A percentile compares a stretch with the other conserved stretches of the same genome.
phyloP scores from a whole-genome alignment of 1,284 basidiomycete species.

The Veloboletus limbatus region DNA sequence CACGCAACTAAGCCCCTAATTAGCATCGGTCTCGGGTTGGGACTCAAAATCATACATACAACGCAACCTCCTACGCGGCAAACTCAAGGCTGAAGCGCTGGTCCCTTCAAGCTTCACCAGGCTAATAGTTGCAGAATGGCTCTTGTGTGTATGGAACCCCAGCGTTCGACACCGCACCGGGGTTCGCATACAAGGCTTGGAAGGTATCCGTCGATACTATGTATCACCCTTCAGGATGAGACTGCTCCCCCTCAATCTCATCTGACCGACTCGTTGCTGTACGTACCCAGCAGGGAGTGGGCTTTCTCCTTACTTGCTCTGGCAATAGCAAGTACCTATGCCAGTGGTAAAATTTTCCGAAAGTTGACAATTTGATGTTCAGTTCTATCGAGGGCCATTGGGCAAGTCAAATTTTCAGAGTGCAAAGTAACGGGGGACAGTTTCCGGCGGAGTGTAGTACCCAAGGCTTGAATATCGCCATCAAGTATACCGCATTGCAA shows the following conservation, averaged over 20 bases:
- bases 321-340: too few species aligned
- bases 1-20: constrained; percentile 35
- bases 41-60: constrained; percentile 41
- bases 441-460: constrained; percentile 53
- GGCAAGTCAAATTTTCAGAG: not conserved
- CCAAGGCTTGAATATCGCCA: constrained; percentile 39
- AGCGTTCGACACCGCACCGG: constrained; percentile 36
- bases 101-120: too few species aligned
- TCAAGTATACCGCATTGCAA: constrained; percentile 53
- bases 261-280: constrained; percentile 39
- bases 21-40: constrained; percentile 49
- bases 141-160: constrained; percentile 47
- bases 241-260: constrained; percentile 33
- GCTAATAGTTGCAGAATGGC: constrained; percentile 52
- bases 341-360: too few species aligned
- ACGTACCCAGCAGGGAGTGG: constrained; percentile 46
- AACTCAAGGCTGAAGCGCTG: too few species aligned
- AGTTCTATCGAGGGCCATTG: constrained; percentile 46
- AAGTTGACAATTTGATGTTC: constrained; percentile 57
- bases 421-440: constrained; percentile 64
- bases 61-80: constrained; percentile 31
- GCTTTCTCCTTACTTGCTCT: constrained; percentile 47
- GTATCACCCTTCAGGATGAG: constrained; percentile 29
- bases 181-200: constrained; percentile 43
- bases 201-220: constrained; percentile 25